Evolutionary conservation across 192 early-diverging fungal genomes (phyloP).

Genomic region (Anaeromyces robustus): DNA sequence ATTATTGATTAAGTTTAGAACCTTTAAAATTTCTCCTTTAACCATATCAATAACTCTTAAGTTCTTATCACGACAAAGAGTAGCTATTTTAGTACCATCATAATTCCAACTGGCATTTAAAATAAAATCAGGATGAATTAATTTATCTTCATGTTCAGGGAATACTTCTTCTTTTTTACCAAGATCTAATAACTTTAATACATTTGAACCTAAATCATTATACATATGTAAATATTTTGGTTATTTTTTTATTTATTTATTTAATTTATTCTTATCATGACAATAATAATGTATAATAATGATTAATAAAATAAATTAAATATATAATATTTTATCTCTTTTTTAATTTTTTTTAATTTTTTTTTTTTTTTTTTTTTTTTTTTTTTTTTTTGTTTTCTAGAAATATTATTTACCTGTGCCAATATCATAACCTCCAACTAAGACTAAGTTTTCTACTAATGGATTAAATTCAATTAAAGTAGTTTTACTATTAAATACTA

Average conservation of each 20-base stretch:
- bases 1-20: no score
- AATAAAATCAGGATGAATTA: conserved; percentile 3
- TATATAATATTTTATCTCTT: no score
- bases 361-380: no score
- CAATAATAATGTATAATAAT: no score
- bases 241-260: no score
- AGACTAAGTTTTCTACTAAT: not conserved
- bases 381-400: no score
- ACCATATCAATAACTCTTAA: conserved; percentile 33
- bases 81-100: conserved; percentile 50
- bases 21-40: not conserved
- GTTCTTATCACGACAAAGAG: conserved; percentile 46
- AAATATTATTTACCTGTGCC: not conserved
- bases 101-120: conserved; percentile 34
- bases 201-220: not conserved
- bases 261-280: no score
- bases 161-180: not conserved
- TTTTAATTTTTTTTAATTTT: no score
- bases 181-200: not conserved
- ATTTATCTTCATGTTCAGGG: not conserved
- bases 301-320: no score
- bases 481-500: not conserved
- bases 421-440: not conserved
- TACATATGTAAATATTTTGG: no score
- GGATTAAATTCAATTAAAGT: not conserved